Evolutionary conservation across 2,329 filamentous ascomycete genomes (phyloP), one percentile per base, ranked within the genome.

Genomic region (Colletotrichum liaoningense): DNA sequence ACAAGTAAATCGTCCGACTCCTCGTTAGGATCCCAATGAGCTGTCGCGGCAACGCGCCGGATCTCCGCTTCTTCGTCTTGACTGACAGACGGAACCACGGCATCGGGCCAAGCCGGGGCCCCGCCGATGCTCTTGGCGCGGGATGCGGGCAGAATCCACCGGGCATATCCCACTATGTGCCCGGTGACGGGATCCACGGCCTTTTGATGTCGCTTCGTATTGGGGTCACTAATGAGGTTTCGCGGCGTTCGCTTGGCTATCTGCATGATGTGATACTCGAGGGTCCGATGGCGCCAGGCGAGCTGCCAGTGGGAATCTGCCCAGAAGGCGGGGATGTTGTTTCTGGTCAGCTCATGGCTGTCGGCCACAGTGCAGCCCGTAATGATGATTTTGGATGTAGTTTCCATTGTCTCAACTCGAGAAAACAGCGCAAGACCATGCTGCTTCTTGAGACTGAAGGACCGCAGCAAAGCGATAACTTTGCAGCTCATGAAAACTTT

Each of bases 271-370:
- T 77, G 76, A 55, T 77, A 74, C 30, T 76, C 76, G 28, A 77
- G 74, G 30, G 75, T 75, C 24, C 74, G 72, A 67, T 77, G 67
- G 52, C 64, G 73, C 76, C 77, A 78, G 11, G 67, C 66, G n/a
- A 75, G 56, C 49, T 65, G 64, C 70, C 72, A 77, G 56, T 77
- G 64, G 30, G 70, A 62, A 52, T 77, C 64, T 55, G 62, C 67
- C 74, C 72, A 77, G 55, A 77, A 76, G 35, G 74, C 75, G 59
- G 75, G 46, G 52, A 76, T 70, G 65, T 76, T 77, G 24, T 77
- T 76, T 58, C 55, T 59, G 55, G 64, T 65, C 58, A 77, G 69
- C 38, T 67, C 74, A 35, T 72, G 64, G 63, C 69, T 69, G 74
- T 77, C 75, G 42, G 74, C 62, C 16, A 77, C 68, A 14, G 70